Base-by-base conservation (phyloP, 2,329 filamentous ascomycete genomes). In the Venturia pyrina region DNA sequence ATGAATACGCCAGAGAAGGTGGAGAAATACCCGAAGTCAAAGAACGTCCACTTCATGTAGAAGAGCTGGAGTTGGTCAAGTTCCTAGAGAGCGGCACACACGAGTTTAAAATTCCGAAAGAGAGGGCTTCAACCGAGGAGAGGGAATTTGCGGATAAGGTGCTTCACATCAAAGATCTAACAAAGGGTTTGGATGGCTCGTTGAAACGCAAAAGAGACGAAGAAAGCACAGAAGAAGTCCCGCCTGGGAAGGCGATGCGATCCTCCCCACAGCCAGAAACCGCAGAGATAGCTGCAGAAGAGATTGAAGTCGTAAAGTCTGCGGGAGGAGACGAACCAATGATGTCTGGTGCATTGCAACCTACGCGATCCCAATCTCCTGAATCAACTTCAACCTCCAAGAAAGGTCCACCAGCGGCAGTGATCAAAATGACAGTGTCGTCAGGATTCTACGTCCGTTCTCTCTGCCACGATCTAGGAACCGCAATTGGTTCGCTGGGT, bases 361-460 rank as follows among this genome's bases (percentile, higher is more conserved):
- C 65, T 24, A 15, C 40, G 8, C 43, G 67, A 28, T 43, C 59
- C n/a, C 43, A 67, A 28, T 43, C 59, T 43, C 59, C 11, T 57
- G 40, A 50, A 32, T 50, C 53, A 61, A 64, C 63, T 43, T 65
- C 24, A 64, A 67, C 15, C 57, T 59, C 66, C 24, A 50, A 68
- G 59, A 24, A 72, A 37, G 59, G 40, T 34, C 61, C 53, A 24
- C 28, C 67, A 66, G 95, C 93, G 0, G 90, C 86, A 62, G 89
- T 86, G 73, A 86, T 99, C 67, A 87, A 89, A 66, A 91, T 99
- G 85, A 96, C 90, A 0, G 93, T 97, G 63, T 92, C 92, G 1
- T 96, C 92, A 0, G 95, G 95, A 48, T 99, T 97, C 81, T 99
- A 99, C 76, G 93, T 99, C 17, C 89, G 95, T 68, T 96, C 90